A percentile compares a stretch with the other conserved stretches of the same genome.
Conservation (phyloP, 768 basidiomycete species). For the Mycena rosella region DNA sequence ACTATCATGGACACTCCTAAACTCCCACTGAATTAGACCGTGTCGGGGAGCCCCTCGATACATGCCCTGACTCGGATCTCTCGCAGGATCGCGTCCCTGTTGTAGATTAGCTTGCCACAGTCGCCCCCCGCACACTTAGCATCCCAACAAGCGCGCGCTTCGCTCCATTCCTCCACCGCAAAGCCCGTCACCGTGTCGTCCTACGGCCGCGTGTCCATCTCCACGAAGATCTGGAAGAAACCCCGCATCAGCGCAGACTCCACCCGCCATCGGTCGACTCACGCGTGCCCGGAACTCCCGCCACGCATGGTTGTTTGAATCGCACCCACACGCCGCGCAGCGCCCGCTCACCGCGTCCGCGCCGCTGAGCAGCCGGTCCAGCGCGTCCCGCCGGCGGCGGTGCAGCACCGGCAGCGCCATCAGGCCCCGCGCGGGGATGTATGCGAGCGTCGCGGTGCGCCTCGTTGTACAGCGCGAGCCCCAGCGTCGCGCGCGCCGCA, state of each 20-base stretch:
- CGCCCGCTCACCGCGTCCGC: conserved; percentile 4
- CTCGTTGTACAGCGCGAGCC: conserved; percentile 23
- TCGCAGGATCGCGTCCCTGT: conserved; percentile 20
- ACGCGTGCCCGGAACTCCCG: conserved; percentile 32
- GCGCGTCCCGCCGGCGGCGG: conserved; percentile 27
- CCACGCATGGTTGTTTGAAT: conserved; percentile 16
- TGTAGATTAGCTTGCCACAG: conserved; percentile 22
- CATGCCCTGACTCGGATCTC: conserved; percentile 25
- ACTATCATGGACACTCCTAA: not conserved
- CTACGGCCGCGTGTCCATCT: conserved; percentile 59
- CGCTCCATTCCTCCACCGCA: conserved; percentile 56
- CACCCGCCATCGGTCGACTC: conserved; percentile 6
- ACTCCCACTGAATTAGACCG: not conserved
- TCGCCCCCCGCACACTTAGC: conserved; percentile 38
- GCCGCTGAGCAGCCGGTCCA: conserved; percentile 30
- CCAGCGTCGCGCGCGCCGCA: conserved; percentile 27
- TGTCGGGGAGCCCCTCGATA: conserved; percentile 12
- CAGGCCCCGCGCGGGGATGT: conserved; percentile 17
- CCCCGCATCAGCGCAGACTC: not conserved
- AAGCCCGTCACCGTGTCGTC: conserved; percentile 57
- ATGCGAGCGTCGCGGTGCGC: conserved; percentile 12
- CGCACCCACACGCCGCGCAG: conserved; percentile 23
- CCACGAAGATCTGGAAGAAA: conserved; percentile 36
- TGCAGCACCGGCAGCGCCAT: conserved; percentile 28
- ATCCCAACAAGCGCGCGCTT: conserved; percentile 61